A percentile compares a stretch with the other conserved stretches of the same genome.
Conservation (phyloP, 768 basidiomycete genomes). For the Russula compacta region DNA sequence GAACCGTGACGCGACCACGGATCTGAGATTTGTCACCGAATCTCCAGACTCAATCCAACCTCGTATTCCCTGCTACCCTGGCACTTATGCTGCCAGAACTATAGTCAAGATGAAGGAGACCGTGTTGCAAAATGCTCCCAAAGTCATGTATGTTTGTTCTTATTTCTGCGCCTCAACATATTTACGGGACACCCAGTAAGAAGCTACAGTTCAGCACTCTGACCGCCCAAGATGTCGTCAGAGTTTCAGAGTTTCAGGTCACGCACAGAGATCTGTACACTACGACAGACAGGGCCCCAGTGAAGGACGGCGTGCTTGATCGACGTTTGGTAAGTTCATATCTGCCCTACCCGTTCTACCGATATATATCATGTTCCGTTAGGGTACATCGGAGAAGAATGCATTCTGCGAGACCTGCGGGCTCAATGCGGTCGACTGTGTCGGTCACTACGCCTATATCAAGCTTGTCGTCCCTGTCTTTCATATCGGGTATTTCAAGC, state of each 20-base stretch:
- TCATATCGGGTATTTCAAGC: constrained; percentile 97
- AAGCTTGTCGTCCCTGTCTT: constrained; percentile 95
- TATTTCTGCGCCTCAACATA: background rate
- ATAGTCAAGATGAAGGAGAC: constrained; percentile 14
- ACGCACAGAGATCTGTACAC: constrained; percentile 90
- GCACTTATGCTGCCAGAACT: background rate
- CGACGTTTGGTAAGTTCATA: constrained; percentile 61
- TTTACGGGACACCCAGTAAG: constrained; percentile 48
- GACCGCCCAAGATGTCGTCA: constrained; percentile 91
- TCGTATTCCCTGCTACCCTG: background rate
- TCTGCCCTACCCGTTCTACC: background rate
- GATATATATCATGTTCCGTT: background rate
- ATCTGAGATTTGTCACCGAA: constrained; percentile 4
- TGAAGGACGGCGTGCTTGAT: constrained; percentile 89
- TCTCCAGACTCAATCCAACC: background rate
- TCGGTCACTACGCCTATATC: constrained; percentile 98
- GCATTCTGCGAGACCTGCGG: constrained; percentile 94
- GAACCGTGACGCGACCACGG: background rate
- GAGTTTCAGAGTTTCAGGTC: constrained; percentile 93
- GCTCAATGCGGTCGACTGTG: constrained; percentile 84
- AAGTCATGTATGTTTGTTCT: constrained; percentile 11
- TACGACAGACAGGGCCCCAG: constrained; percentile 70
- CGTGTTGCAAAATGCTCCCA: constrained; percentile 15
- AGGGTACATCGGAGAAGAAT: constrained; percentile 94
- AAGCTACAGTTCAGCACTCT: constrained; percentile 93